phyloP scores from a whole-genome alignment of 2,329 filamentous ascomycete genomes.

The Hypomyces perniciosus region DNA sequence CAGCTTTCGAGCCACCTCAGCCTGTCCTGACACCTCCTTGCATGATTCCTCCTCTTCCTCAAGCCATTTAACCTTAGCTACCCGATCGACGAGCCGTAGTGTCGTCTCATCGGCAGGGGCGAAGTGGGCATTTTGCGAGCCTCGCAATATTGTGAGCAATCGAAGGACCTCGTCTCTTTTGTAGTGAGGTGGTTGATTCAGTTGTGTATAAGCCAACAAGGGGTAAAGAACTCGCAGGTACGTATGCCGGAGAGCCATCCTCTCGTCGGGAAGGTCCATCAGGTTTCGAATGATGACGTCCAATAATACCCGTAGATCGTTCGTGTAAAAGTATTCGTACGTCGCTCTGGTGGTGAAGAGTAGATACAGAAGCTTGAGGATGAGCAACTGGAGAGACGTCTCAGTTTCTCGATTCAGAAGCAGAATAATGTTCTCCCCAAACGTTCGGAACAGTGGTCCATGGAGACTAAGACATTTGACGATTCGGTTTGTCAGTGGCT shows the following conservation, averaged over 20 bases:
- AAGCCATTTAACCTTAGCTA: constrained; percentile 66
- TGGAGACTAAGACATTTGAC: constrained; percentile 83
- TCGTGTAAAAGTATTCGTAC: constrained; percentile 98
- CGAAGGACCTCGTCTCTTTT: constrained; percentile 79
- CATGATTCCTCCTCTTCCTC: constrained; percentile 34
- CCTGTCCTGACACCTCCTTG: constrained; percentile 29
- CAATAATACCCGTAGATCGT: constrained; percentile 86
- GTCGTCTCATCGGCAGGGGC: constrained; percentile 77
- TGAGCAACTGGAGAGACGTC: constrained; percentile 90
- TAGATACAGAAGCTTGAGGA: constrained; percentile 90
- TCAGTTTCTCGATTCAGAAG: constrained; percentile 92
- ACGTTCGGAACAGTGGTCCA: constrained; percentile 80
- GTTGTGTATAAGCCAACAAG: constrained; percentile 83
- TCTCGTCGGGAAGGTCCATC: constrained; percentile 88
- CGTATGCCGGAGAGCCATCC: constrained; percentile 73
- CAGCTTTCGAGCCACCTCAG: constrained; percentile 50
- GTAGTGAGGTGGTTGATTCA: constrained; percentile 81
- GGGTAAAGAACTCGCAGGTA: constrained; percentile 92
- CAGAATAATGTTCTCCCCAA: constrained; percentile 95
- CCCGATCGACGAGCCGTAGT: constrained; percentile 68
- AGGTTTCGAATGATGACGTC: constrained; percentile 96
- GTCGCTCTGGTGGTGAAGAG: constrained; percentile 89
- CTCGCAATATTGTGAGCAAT: constrained; percentile 64
- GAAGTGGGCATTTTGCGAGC: constrained; percentile 65
- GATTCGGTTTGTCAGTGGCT: constrained; percentile 78